Conservation (phyloP, 2,329 filamentous ascomycete species). For the Blumeriella jaapii region DNA sequence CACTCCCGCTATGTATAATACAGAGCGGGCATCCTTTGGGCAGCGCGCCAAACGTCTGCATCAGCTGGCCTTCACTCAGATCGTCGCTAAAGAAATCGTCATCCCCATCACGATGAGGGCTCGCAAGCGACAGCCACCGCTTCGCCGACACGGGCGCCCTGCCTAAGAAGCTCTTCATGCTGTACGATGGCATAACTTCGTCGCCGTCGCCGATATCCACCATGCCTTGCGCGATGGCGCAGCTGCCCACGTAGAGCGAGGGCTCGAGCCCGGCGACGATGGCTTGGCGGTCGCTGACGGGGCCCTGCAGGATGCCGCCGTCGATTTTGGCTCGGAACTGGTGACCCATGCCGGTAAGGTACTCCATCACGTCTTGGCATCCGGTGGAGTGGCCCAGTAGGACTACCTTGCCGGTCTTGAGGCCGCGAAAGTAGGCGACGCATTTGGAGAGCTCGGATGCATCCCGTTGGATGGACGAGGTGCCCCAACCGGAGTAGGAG, state of each 20-base stretch:
- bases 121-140: conserved; percentile 46
- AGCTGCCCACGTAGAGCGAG: conserved; percentile 26
- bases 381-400: conserved; percentile 61
- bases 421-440: conserved; percentile 35
- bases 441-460: conserved; percentile 37
- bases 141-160: conserved; percentile 40
- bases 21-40: conserved; percentile 32
- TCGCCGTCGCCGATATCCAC: conserved; percentile 32
- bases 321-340: conserved; percentile 36
- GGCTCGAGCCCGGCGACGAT: conserved; percentile 30
- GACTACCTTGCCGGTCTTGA: conserved; percentile 41
- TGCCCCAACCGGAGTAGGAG: conserved; percentile 31
- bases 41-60: conserved; percentile 44
- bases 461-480: conserved; percentile 35
- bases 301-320: conserved; percentile 54
- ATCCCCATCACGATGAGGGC: conserved; percentile 41
- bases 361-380: conserved; percentile 58
- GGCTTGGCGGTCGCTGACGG: conserved; percentile 51
- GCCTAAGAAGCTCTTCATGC: conserved; percentile 21
- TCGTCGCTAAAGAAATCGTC: conserved; percentile 63
- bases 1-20: conserved; percentile 38
- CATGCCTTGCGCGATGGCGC: conserved; percentile 31
- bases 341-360: conserved; percentile 32
- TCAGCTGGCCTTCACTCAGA: conserved; percentile 38
- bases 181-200: conserved; percentile 32